Evolutionary conservation across 2,329 filamentous ascomycete genomes (phyloP).

Genomic region (Fusarium multiceps): DNA sequence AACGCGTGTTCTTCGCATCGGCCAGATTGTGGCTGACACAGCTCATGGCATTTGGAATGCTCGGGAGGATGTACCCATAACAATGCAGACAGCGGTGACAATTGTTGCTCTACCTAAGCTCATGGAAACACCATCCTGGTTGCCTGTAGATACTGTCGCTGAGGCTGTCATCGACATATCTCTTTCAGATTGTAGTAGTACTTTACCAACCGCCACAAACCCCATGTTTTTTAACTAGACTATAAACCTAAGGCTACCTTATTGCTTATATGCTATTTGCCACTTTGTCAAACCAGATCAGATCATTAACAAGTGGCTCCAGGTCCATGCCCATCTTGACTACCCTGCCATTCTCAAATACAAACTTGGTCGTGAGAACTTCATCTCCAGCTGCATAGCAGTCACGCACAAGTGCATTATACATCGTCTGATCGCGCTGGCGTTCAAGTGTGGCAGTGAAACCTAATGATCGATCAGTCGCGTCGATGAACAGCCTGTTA

Average conservation of each 20-base stretch:
- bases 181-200: constrained; percentile 16
- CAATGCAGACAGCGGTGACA: constrained; percentile 59
- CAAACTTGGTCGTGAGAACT: constrained; percentile 31
- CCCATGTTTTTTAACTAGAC: constrained; percentile 62
- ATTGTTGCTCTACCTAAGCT: constrained; percentile 59
- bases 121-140: constrained; percentile 53
- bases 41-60: constrained; percentile 60
- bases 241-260: not conserved
- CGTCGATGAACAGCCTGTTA: constrained; percentile 41
- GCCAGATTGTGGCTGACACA: constrained; percentile 62
- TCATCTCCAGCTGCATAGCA: constrained; percentile 28
- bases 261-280: not conserved
- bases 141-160: constrained; percentile 54
- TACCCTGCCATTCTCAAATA: constrained; percentile 20
- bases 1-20: constrained; percentile 53
- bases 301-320: constrained; percentile 24
- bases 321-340: constrained; percentile 36
- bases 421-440: constrained; percentile 29
- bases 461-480: constrained; percentile 45
- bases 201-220: constrained; percentile 61
- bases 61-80: constrained; percentile 62
- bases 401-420: constrained; percentile 32
- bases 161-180: constrained; percentile 50
- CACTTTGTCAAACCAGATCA: constrained; percentile 40
- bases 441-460: constrained; percentile 43